phyloP scores from a whole-genome alignment of 352 stramenopile species.

The Globisporangium irregulare region DNA sequence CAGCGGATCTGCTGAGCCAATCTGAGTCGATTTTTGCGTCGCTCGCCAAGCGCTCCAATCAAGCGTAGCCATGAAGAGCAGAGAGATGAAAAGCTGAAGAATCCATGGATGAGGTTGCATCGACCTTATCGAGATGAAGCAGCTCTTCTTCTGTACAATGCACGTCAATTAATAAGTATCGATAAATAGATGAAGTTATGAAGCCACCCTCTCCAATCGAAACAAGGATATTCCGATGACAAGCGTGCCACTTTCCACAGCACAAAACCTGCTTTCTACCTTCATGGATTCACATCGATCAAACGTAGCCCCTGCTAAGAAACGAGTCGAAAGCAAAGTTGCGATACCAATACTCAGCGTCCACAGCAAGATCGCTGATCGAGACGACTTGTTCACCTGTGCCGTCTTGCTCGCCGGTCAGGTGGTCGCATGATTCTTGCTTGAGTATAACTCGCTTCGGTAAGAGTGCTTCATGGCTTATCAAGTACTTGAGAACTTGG shows the following conservation, averaged over 20 bases:
- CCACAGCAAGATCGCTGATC: too few relatives aligned
- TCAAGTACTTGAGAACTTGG: background rate
- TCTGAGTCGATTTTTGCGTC: slow-evolving; percentile 32
- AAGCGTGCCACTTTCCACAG: too few relatives aligned
- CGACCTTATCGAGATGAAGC: background rate
- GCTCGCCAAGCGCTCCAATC: slow-evolving; percentile 19
- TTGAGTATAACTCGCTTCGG: background rate
- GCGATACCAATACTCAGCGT: too few relatives aligned
- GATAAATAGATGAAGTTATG: background rate
- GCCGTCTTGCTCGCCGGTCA: background rate
- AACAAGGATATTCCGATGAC: background rate
- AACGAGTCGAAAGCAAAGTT: too few relatives aligned
- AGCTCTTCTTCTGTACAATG: background rate
- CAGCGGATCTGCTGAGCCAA: slow-evolving; percentile 54
- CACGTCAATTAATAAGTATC: background rate
- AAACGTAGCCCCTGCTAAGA: too few relatives aligned
- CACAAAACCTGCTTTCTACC: too few relatives aligned
- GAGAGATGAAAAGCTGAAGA: background rate
- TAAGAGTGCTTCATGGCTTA: background rate
- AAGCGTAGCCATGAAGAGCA: background rate
- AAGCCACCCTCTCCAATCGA: background rate
- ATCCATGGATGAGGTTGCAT: background rate
- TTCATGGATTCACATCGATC: too few relatives aligned
- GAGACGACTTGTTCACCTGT: too few relatives aligned
- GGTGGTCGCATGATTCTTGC: background rate